A percentile compares a stretch with the other conserved stretches of the same genome.
These are phyloP conservation scores for Tilletia indica DNA, from an alignment of 1,284 basidiomycete genomes.

Conservation along the genomic window DNA sequence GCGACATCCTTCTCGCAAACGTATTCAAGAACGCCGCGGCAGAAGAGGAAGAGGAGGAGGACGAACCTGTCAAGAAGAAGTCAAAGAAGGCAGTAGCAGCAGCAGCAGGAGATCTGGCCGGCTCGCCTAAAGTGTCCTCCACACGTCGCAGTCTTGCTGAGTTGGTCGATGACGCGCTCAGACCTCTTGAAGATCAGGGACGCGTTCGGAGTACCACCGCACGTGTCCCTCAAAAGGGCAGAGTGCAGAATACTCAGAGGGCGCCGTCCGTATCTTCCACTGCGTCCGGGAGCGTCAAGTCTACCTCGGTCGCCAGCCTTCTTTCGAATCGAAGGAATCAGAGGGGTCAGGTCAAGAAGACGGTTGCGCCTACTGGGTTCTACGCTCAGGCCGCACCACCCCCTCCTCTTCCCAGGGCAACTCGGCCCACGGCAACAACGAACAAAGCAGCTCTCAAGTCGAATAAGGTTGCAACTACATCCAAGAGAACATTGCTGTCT, in stretches of 20 bases:
- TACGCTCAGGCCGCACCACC: background rate
- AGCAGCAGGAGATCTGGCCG: background rate
- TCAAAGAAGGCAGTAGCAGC: background rate
- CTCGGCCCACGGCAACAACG: background rate
- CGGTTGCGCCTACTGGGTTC: conserved; percentile 4
- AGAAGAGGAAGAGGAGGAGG: background rate
- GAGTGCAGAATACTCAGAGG: no score
- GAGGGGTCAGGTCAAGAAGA: background rate
- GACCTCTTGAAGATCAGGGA: background rate
- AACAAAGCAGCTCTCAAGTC: background rate
- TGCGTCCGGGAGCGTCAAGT: background rate
- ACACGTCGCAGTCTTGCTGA: background rate
- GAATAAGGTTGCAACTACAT: background rate
- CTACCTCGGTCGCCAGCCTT: background rate
- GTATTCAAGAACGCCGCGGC: no score
- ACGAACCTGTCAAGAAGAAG: background rate
- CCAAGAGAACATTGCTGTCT: background rate
- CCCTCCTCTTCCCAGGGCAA: background rate
- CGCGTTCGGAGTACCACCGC: no score
- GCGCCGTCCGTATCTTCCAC: no score
- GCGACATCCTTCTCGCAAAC: background rate
- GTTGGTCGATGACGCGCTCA: background rate
- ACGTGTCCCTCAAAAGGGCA: no score
- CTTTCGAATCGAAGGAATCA: background rate
- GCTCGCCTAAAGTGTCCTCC: background rate